A percentile compares a stretch with the other conserved stretches of the same genome.
phyloP scores from a whole-genome alignment of 352 stramenopile species.

The Pythium brachiatum region DNA sequence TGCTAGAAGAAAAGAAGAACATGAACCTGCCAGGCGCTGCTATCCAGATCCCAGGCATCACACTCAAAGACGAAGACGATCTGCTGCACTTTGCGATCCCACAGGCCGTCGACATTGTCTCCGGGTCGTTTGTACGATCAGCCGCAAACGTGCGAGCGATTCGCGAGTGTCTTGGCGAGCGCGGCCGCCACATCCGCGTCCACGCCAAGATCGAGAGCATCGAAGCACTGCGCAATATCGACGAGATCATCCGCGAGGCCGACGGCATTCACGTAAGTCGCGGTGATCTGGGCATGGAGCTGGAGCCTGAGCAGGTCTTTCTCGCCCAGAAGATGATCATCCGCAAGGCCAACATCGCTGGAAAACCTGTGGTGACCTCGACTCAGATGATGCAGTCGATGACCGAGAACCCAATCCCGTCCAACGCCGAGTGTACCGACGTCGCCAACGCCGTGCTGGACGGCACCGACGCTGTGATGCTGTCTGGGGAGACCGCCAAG shows the following conservation, averaged over 20 bases:
- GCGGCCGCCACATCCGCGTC: constrained; percentile 89
- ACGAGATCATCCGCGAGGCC: constrained; percentile 96
- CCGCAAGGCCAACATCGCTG: constrained; percentile 93
- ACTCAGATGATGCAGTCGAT: constrained; percentile 99
- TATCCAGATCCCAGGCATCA: constrained; percentile 92
- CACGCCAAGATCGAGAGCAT: constrained; percentile 99
- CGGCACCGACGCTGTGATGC: constrained; percentile 98
- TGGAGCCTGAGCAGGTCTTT: constrained; percentile 98
- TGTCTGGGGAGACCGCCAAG: constrained; percentile 98
- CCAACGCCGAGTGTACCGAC: constrained; percentile 98
- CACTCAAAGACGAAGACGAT: constrained; percentile 92
- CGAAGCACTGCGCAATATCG: constrained; percentile 95
- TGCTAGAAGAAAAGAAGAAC: constrained; percentile 96
- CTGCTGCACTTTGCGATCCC: constrained; percentile 95
- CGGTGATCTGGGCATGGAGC: constrained; percentile 99
- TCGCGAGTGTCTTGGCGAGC: constrained; percentile 79
- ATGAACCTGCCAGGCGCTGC: constrained; percentile 94
- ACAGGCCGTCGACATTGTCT: constrained; percentile 98
- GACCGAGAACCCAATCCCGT: constrained; percentile 96
- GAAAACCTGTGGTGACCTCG: constrained; percentile 98
- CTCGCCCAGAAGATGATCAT: constrained; percentile 99
- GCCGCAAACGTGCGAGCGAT: constrained; percentile 94
- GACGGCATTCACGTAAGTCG: constrained; percentile 99
- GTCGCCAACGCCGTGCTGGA: constrained; percentile 99
- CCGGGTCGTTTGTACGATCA: constrained; percentile 98